A percentile compares a stretch with the other conserved stretches of the same genome.
Conservation (phyloP, 805 yeast genomes). For the Metschnikowia cerradonensis region DNA sequence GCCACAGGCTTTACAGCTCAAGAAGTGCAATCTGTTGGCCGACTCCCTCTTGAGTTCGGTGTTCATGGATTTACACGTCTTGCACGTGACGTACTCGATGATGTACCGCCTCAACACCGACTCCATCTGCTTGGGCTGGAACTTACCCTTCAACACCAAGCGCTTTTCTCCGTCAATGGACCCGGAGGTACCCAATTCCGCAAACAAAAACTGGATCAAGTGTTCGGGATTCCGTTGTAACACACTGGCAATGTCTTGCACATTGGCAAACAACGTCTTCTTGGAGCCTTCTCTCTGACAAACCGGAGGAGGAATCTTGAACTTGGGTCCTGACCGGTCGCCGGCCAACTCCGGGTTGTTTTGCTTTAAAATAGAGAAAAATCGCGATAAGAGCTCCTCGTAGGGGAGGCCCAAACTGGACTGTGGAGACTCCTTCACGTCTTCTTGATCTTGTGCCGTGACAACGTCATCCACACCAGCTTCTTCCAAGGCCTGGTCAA, state of each 20-base stretch:
- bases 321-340: constrained; percentile 85
- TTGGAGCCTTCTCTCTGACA: constrained; percentile 97
- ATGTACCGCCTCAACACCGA: constrained; percentile 94
- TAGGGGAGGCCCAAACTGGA: constrained; percentile 63
- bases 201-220: constrained; percentile 92
- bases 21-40: constrained; percentile 92
- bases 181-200: constrained; percentile 99
- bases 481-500: constrained; percentile 82
- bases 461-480: constrained; percentile 70
- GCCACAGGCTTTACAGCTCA: constrained; percentile 98
- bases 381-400: constrained; percentile 73
- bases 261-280: constrained; percentile 93
- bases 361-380: constrained; percentile 78
- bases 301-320: constrained; percentile 95
- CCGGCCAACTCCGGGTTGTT: constrained; percentile 99
- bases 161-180: constrained; percentile 98
- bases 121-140: constrained; percentile 96
- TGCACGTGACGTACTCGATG: constrained; percentile 95
- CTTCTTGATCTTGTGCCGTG: constrained; percentile 26
- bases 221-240: constrained; percentile 97
- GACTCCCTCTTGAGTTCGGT: constrained; percentile 94
- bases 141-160: constrained; percentile 95
- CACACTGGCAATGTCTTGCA: constrained; percentile 89
- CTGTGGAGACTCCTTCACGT: constrained; percentile 18
- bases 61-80: constrained; percentile 97